Percentiles rank a stretch among this genome's conserved stretches.
These are phyloP conservation scores for Geotrichum aggregatum DNA, from an alignment of 1,139 yeast species.

Conservation along the genomic window DNA sequence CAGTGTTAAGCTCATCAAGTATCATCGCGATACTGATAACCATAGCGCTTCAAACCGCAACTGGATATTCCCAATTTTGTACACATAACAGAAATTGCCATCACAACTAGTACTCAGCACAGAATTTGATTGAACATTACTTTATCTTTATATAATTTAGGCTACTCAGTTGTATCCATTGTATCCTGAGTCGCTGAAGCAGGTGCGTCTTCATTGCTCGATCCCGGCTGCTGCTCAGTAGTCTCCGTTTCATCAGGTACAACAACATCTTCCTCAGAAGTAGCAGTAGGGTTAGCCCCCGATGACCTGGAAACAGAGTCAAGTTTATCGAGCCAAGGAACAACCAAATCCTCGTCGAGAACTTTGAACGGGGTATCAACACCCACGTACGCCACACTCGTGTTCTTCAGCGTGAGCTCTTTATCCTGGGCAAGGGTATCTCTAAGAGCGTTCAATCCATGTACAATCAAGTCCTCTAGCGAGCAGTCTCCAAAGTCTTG, in stretches of 20 bases:
- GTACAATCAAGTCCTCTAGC: slow-evolving; percentile 72
- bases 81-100: neutral
- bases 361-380: slow-evolving; percentile 66
- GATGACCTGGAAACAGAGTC: slow-evolving; percentile 48
- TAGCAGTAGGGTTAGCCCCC: slow-evolving; percentile 23
- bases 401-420: slow-evolving; percentile 76
- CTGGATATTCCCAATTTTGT: too few species aligned
- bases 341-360: slow-evolving; percentile 83
- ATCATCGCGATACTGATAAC: too few species aligned
- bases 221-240: slow-evolving; percentile 19
- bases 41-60: too few species aligned
- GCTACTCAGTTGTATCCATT: slow-evolving; percentile 30
- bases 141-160: neutral
- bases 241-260: slow-evolving; percentile 27
- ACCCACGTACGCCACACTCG: slow-evolving; percentile 90
- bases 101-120: neutral
- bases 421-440: slow-evolving; percentile 94
- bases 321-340: slow-evolving; percentile 65
- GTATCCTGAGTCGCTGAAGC: slow-evolving; percentile 18
- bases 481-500: slow-evolving; percentile 60
- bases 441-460: slow-evolving; percentile 86
- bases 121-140: neutral
- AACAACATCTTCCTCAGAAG: slow-evolving; percentile 25
- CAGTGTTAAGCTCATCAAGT: too few species aligned
- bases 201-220: slow-evolving; percentile 11